Evolutionary conservation across 208 protist genomes (phyloP).

Genomic region (Acanthamoeba triangularis): DNA sequence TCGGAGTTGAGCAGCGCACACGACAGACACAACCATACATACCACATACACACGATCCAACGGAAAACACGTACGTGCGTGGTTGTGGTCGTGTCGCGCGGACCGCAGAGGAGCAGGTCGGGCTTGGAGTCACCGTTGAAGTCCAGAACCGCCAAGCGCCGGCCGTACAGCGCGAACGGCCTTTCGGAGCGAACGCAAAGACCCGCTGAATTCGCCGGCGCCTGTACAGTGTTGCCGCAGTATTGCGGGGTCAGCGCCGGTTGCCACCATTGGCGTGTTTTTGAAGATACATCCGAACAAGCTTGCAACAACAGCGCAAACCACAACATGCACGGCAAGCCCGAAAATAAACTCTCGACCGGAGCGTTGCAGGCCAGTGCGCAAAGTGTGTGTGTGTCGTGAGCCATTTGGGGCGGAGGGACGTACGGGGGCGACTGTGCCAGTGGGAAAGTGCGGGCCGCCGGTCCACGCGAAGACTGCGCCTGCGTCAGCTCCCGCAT

Average conservation of each 20-base stretch:
- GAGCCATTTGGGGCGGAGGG: background rate
- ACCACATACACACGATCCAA: no score
- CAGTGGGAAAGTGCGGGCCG: background rate
- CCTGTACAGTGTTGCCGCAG: no score
- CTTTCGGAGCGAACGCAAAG: background rate
- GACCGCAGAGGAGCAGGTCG: constrained; percentile 1
- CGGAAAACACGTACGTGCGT: no score
- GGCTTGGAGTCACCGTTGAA: constrained; percentile 43
- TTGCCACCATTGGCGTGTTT: no score
- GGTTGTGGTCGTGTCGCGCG: background rate
- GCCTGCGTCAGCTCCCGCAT: background rate
- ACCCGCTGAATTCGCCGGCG: no score
- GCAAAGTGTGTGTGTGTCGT: background rate
- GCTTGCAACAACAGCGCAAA: background rate
- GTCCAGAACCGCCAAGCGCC: background rate
- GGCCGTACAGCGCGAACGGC: background rate
- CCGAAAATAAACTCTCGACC: background rate
- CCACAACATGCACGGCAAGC: background rate
- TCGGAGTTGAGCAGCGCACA: no score
- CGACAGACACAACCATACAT: no score
- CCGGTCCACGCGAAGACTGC: background rate
- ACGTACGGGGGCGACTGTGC: background rate
- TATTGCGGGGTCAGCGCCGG: no score
- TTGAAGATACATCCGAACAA: no score
- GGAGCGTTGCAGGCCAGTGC: background rate